Percentiles rank a stretch among this genome's conserved stretches.
Evolutionary conservation across 306 rosid genomes (phyloP).

Genomic region (Fagus crenata): DNA sequence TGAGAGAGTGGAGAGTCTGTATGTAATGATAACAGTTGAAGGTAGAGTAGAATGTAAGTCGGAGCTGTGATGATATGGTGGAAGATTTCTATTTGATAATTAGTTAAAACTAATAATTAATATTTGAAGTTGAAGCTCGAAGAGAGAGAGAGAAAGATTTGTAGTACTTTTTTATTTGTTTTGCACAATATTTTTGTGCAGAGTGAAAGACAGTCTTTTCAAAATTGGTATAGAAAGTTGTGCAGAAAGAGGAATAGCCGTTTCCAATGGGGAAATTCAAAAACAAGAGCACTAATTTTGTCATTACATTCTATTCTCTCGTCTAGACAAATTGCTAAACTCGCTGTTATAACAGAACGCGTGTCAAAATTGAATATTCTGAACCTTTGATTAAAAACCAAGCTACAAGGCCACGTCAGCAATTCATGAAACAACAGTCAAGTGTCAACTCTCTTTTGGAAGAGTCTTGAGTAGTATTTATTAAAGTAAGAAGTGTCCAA

Average conservation of each 20-base stretch:
- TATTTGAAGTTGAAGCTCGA: slow-evolving; percentile 46
- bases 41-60: slow-evolving; percentile 25
- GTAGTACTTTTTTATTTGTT: slow-evolving; percentile 22
- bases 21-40: slow-evolving; percentile 29
- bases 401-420: slow-evolving; percentile 5
- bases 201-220: slow-evolving; percentile 43
- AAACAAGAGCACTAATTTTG: not conserved
- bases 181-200: slow-evolving; percentile 25
- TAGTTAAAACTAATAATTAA: slow-evolving; percentile 25
- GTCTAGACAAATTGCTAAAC: not conserved
- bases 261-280: slow-evolving; percentile 34
- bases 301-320: slow-evolving; percentile 11
- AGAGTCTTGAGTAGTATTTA: no score
- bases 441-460: no score
- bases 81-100: slow-evolving; percentile 23
- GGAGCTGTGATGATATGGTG: slow-evolving; percentile 30
- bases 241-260: slow-evolving; percentile 41
- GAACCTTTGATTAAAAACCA: slow-evolving; percentile 1
- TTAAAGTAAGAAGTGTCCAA: no score
- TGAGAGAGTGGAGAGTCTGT: not conserved
- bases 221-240: slow-evolving; percentile 33
- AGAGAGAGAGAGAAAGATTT: slow-evolving; percentile 14
- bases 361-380: not conserved
- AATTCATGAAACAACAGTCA: not conserved
- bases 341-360: not conserved